Base-by-base conservation (phyloP, 306 rosid genomes). In the Ammopiptanthus mongolicus region DNA sequence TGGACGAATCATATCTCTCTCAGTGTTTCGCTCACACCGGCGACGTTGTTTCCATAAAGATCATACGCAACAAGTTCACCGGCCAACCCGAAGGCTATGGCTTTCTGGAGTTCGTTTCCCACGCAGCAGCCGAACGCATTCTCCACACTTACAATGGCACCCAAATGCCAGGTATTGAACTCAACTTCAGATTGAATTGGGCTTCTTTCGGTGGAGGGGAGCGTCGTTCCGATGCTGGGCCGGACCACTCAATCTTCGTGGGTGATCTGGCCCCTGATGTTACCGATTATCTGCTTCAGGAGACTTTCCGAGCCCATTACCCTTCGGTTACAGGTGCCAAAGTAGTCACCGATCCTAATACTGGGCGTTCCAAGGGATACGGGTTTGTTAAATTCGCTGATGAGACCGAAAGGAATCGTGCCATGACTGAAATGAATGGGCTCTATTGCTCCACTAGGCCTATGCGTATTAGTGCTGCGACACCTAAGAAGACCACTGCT, bases 251-350 rank as follows among this genome's bases (percentile, higher is more conserved):
- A 25, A 91, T 93, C 69, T 93, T 93, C 67, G 96, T 93, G 8
- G 97, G 98, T 52, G 97, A 93, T 78, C 86, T 93, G 37, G 97
- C 98, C 4, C 97, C 96, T 47, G 98, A 93, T 66, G 98, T 93
- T 64, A 93, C 98, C 3, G 98, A 93, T 80, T 93, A 78, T 61
- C 84, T 87, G 50, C 86, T 93, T 73, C 96, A 91, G 83, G 98
- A 93, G 78, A 91, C 97, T 36, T 93, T 93, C 63, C 82, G 88
- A 60, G 69, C 78, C 19, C 87, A 85, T 11, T 91, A 93, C 73
- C 95, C 91, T 1, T 93, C 98, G 2, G 97, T 93, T 47, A 87
- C 91, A 59, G 97, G 98, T 65, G 97, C 98, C 65, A 93, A 91
- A 78, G 98, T 93, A 17, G 98, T 91, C 59, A 91, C 88, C 8